phyloP scores from a whole-genome alignment of 2,329 filamentous ascomycete genomes.

The Sporothrix mexicana region DNA sequence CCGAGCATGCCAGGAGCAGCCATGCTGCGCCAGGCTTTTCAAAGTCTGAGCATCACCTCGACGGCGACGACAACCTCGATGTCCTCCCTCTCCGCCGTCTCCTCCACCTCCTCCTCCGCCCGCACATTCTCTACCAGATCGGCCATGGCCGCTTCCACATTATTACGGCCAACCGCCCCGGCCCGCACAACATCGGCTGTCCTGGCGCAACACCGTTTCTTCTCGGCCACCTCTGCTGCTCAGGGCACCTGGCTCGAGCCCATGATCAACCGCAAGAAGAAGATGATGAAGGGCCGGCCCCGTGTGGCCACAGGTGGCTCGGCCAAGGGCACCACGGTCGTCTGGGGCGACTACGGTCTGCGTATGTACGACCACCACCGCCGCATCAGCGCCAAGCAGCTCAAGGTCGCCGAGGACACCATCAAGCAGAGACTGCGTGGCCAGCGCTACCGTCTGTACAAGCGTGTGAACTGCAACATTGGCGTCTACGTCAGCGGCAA shows the following conservation, averaged over 20 bases:
- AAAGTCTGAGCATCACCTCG: conserved; percentile 52
- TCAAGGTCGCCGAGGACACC: conserved; percentile 91
- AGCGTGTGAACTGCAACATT: conserved; percentile 87
- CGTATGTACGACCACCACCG: conserved; percentile 94
- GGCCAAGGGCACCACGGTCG: conserved; percentile 88
- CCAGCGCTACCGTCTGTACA: conserved; percentile 91
- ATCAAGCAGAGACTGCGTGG: conserved; percentile 88
- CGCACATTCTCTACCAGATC: conserved; percentile 31
- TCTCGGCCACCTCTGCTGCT: conserved; percentile 70
- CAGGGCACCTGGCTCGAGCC: conserved; percentile 82
- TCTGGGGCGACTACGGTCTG: conserved; percentile 95
- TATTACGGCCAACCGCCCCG: conserved; percentile 5
- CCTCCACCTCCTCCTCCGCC: not conserved
- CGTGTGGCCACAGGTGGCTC: conserved; percentile 90
- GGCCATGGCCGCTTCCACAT: not conserved
- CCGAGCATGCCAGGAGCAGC: conserved; percentile 46
- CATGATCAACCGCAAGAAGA: conserved; percentile 74
- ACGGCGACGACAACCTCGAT: not conserved
- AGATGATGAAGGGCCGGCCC: conserved; percentile 89
- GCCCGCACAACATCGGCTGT: conserved; percentile 32
- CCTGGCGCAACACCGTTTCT: conserved; percentile 59
- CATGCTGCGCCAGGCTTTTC: conserved; percentile 58
- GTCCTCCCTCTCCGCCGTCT: not conserved
- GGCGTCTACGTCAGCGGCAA: conserved; percentile 96
- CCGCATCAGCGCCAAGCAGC: conserved; percentile 81